Evolutionary conservation across 2,329 filamentous ascomycete species (phyloP).

Genomic region (Blumeria hordei): DNA sequence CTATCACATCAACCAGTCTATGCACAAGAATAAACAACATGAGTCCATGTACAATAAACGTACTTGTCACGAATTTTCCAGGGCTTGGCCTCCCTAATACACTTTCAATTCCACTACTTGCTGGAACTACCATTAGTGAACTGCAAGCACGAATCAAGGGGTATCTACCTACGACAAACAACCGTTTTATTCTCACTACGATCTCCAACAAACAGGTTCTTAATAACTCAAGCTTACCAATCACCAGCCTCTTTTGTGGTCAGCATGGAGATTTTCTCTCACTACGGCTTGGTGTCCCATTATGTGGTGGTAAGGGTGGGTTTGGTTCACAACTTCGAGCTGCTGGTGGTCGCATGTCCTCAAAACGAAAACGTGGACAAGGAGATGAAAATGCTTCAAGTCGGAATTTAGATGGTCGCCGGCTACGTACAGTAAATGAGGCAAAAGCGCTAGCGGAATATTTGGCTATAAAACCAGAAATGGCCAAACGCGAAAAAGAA

Average conservation of each 20-base stretch:
- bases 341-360: conserved; percentile 93
- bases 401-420: conserved; percentile 74
- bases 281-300: conserved; percentile 51
- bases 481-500: conserved; percentile 87
- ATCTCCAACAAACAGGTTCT: conserved; percentile 49
- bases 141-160: conserved; percentile 38
- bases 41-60: conserved; percentile 39
- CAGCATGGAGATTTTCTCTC: conserved; percentile 47
- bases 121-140: conserved; percentile 39
- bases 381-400: conserved; percentile 74
- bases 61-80: conserved; percentile 64
- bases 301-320: conserved; percentile 88
- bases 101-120: conserved; percentile 47
- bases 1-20: too few relatives aligned
- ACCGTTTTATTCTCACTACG: conserved; percentile 57
- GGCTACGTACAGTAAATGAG: conserved; percentile 77
- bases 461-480: conserved; percentile 82
- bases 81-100: conserved; percentile 68
- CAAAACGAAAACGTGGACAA: conserved; percentile 59
- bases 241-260: conserved; percentile 36
- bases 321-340: conserved; percentile 94
- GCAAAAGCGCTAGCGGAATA: conserved; percentile 92
- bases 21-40: conserved; percentile 17
- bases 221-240: conserved; percentile 24
- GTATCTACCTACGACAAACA: conserved; percentile 31